A percentile compares a stretch with the other conserved stretches of the same genome.
Conservation (phyloP, 2,329 filamentous ascomycete genomes). For the Magnaporthales sp. region DNA sequence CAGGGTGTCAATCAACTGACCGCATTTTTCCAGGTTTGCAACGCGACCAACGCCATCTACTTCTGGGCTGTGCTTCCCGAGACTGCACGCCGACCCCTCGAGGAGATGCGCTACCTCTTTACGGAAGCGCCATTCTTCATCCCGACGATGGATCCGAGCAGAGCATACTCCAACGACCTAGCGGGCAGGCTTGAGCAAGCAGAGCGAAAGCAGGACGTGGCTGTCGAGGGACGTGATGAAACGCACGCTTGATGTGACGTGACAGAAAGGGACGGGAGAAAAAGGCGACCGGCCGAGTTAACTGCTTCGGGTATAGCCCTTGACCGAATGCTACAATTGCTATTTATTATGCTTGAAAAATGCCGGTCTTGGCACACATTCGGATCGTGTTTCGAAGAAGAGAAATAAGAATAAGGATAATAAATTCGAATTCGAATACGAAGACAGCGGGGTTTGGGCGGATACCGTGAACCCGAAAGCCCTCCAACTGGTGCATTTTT, state of each 20-base stretch:
- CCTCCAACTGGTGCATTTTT: not conserved
- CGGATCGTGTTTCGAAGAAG: not conserved
- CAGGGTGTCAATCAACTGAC: not conserved
- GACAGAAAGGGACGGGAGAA: not conserved
- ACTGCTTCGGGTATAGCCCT: not conserved
- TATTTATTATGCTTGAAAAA: not conserved
- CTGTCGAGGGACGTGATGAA: not conserved
- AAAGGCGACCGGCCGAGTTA: not conserved
- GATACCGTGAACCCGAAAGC: not conserved
- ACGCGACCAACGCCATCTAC: conserved; percentile 33
- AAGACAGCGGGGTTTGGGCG: not conserved
- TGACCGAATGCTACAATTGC: not conserved
- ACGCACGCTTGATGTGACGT: not conserved
- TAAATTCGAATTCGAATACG: not conserved
- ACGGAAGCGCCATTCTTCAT: conserved; percentile 53
- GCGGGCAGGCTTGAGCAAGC: not conserved
- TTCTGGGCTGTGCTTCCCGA: conserved; percentile 59
- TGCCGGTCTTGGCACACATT: not conserved
- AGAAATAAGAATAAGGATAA: not conserved
- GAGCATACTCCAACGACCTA: conserved; percentile 10
- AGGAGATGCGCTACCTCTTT: conserved; percentile 59
- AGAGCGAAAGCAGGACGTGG: not conserved
- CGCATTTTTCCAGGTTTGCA: conserved; percentile 35
- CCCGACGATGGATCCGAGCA: conserved; percentile 38
- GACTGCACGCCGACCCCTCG: conserved; percentile 51